Evolutionary conservation across 139 green algal genomes (phyloP).

Genomic region (Raphidocelis subcapitata): DNA sequence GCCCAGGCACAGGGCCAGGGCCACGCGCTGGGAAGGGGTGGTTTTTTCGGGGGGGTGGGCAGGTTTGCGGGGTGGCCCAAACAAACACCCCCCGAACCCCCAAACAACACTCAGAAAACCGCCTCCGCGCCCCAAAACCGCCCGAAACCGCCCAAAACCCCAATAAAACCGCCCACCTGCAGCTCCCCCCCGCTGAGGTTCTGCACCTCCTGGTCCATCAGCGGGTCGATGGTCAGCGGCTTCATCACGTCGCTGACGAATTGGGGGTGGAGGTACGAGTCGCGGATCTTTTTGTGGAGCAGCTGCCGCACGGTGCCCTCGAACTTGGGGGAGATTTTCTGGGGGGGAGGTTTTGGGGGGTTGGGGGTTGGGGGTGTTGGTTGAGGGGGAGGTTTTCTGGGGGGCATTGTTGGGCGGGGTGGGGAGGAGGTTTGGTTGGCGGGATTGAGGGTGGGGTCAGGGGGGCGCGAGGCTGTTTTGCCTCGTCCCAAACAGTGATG

Average conservation of each 20-base stretch:
- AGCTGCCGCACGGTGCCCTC: conserved; percentile 87
- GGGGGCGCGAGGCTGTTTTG: too few species aligned
- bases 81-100: conserved; percentile 13
- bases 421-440: too few species aligned
- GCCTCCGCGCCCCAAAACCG: not conserved
- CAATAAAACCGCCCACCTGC: too few species aligned
- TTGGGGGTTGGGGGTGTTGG: too few species aligned
- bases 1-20: conserved; percentile 92
- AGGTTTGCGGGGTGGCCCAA: not conserved
- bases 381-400: too few species aligned
- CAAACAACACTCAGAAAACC: conserved; percentile 34
- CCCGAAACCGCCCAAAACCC: not conserved
- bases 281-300: conserved; percentile 94
- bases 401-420: too few species aligned
- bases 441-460: too few species aligned
- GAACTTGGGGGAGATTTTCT: conserved; percentile 99
- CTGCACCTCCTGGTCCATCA: conserved; percentile 96
- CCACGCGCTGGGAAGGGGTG: conserved; percentile 97
- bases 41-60: conserved; percentile 53
- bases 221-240: conserved; percentile 86
- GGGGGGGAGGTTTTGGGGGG: too few species aligned
- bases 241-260: conserved; percentile 92
- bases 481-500: too few species aligned
- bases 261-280: conserved; percentile 94
- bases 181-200: conserved; percentile 81